These are phyloP conservation scores for Micractinium sp. DNA, from an alignment of 139 green algal species.

Conservation along the genomic window DNA sequence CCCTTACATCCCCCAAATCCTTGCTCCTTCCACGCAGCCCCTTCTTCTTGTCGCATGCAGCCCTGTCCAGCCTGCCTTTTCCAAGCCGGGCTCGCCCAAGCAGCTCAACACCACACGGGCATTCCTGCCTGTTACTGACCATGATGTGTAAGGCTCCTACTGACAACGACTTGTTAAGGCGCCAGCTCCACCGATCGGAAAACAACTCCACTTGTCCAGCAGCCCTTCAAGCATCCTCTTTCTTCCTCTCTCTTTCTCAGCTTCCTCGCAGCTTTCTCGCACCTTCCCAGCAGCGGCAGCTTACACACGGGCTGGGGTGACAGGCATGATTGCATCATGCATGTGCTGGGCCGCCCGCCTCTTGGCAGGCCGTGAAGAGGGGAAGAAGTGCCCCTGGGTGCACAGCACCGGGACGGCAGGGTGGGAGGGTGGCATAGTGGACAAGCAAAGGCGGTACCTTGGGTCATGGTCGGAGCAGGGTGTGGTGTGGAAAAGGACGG, in stretches of 20 bases:
- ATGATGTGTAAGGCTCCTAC: neutral
- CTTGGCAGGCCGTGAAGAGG: neutral
- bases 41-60: neutral
- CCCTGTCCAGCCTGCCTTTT: neutral
- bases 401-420: too few relatives aligned
- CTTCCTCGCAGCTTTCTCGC: too few relatives aligned
- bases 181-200: too few relatives aligned
- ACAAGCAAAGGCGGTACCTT: neutral
- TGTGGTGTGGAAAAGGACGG: neutral
- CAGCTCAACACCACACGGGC: neutral
- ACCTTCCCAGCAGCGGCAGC: too few relatives aligned
- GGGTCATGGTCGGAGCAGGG: neutral
- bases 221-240: too few relatives aligned
- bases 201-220: too few relatives aligned
- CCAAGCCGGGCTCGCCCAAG: too few relatives aligned
- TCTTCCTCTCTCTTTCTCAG: too few relatives aligned
- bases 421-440: neutral
- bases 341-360: too few relatives aligned
- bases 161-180: neutral
- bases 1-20: neutral
- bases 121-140: too few relatives aligned
- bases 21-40: neutral
- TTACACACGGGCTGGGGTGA: neutral
- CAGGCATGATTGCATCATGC: too few relatives aligned
- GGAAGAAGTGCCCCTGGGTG: too few relatives aligned